Base-by-base conservation (phyloP, 139 green algal genomes). In the Coelastrella sp. region DNA sequence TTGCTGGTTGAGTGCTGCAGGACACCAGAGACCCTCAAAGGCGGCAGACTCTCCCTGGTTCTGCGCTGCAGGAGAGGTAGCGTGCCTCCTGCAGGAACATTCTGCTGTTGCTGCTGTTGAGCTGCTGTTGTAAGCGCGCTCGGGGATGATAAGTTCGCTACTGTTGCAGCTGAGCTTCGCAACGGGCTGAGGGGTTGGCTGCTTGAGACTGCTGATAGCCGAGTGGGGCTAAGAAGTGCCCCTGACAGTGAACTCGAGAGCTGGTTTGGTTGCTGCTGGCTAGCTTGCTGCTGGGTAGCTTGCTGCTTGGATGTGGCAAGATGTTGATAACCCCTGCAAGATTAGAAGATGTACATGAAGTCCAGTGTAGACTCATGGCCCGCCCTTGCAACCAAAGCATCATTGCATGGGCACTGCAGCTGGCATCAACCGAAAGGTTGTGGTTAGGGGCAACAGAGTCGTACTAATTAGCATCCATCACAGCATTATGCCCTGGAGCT, bases 311-410 rank as follows among this genome's bases (percentile, higher is more conserved):
- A 83, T 22, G 17, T 73, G 7, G 84, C 58, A 5, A 89, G 61
- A 7, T 82, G 84, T 64, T 82, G 71, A 32, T 89, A 89, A 0
- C 84, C 84, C 84, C 84, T 89, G 84, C 68, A 89, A 17, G 13
- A 58, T 32, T 4, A 64, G 16, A 22, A 60, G 71, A 32, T 23
- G 16, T 77, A 77, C 6, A 6, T 16, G 71, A 47, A 47, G 32
- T 47, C 32, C 32, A 47, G 32, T 47, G 32, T 47, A 47, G 32
- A 47, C 32, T 47, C 32, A 47, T 47, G 32, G 32, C 32, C 32
- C 32, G 32, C 32, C 32, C 61, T 71, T 71, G 61, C 16, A 22
- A 77, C 6, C 16, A 16, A 11, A 32, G 71, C 71, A 47, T 23
- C 14, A 77, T 77, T 11, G 13, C 19, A 4, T 68, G 19, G 16